Evolutionary conservation across 441 rosid genomes (phyloP).

Genomic region (Hura crepitans): DNA sequence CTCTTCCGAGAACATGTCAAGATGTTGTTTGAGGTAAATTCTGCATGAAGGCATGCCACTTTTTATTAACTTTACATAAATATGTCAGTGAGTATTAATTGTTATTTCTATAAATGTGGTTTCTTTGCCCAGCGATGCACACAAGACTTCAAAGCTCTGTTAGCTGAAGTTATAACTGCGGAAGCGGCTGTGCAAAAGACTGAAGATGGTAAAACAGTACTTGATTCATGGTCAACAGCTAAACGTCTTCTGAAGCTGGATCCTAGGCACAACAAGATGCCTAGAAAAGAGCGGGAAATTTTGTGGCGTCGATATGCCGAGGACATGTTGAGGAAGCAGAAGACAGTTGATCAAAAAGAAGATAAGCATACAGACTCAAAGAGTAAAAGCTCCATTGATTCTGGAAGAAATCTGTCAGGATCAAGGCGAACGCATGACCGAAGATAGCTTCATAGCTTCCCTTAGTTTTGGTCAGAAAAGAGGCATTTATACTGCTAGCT

Average conservation of each 20-base stretch:
- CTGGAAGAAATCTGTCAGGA: slow-evolving; percentile 34
- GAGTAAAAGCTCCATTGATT: slow-evolving; percentile 42
- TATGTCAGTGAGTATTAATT: no score
- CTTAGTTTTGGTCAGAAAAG: slow-evolving; percentile 6
- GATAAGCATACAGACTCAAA: slow-evolving; percentile 48
- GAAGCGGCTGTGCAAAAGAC: slow-evolving; percentile 68
- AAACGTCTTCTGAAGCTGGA: slow-evolving; percentile 72
- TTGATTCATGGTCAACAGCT: slow-evolving; percentile 93
- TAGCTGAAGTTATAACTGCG: slow-evolving; percentile 64
- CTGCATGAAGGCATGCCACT: background rate
- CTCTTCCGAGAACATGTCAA: slow-evolving; percentile 90
- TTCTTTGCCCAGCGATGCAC: slow-evolving; percentile 50
- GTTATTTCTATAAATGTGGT: background rate
- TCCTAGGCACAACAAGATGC: slow-evolving; percentile 80
- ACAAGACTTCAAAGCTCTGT: slow-evolving; percentile 61
- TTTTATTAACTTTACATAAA: no score
- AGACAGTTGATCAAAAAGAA: slow-evolving; percentile 40
- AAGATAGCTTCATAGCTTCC: background rate
- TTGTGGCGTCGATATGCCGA: slow-evolving; percentile 76
- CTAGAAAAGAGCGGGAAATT: slow-evolving; percentile 74
- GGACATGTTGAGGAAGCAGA: slow-evolving; percentile 57
- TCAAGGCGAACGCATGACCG: slow-evolving; percentile 43
- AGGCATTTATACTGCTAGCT: background rate
- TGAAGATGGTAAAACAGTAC: slow-evolving; percentile 69
- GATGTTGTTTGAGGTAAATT: slow-evolving; percentile 77